Evolutionary conservation across 1,284 basidiomycete species (phyloP), one percentile per base, ranked within the genome.

Genomic region (Takashimella tepidaria): DNA sequence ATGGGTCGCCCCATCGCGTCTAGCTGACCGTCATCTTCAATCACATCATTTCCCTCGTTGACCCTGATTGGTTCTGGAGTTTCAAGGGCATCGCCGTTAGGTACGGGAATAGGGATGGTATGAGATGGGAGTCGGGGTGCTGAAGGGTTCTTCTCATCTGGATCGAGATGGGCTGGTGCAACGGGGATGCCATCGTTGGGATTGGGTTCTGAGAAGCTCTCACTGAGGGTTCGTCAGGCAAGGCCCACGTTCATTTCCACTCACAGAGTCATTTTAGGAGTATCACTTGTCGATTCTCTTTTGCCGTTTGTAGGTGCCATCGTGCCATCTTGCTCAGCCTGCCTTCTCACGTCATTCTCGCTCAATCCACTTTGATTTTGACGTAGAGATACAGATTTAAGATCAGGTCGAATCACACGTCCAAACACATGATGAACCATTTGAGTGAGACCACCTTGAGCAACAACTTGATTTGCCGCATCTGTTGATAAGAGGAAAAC

Each of bases 381-480:
- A 16, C 50, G 42, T 26, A 49, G 26, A 10, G 50, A 21, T 20
- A 49, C 13, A 11, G 48, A 50, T 41, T 49, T 62, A 3, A 52
- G 24, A 50, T 70, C 64, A 4, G 72, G 72, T 41, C 72, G 57
- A 16, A 69, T 55, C 6, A 80, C 74, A 11, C 93, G 82, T 6
- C 87, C 82, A 73, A 98, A 97, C 51, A 97, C 85, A 67, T 95
- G 92, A 66, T 95, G 88, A 1, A 97, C 91, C 86, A 98, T 97
- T 74, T 98, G 93, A 0, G 91, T 92, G 16, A 98, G 81, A 16
- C 92, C 91, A 20, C 92, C 93, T 75, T 98, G 93, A 8, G 93
- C 93, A 24, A 97, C 91, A 76, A 89, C 91, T 75, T 97, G 93
- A 65, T 93, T 97, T 50, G 92, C 88, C 4, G 87, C 83, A 64